Evolutionary conservation across 202 grass and related monocot species (phyloP).

Genomic region (Carex sylvatica): DNA sequence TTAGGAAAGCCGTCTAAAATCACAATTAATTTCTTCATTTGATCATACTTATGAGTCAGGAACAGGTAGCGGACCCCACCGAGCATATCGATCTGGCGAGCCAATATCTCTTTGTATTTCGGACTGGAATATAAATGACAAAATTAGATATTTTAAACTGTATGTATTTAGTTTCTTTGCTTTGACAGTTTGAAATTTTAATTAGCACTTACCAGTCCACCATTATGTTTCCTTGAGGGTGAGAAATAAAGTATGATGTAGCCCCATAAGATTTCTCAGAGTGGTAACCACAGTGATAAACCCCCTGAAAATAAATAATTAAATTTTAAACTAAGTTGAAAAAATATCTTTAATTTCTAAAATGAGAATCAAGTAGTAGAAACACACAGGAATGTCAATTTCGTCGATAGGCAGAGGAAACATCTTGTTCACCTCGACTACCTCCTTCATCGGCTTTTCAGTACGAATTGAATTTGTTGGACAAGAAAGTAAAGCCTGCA

Average conservation of each 20-base stretch:
- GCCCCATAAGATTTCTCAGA: constrained; percentile 57
- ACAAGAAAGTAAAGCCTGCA: constrained; percentile 78
- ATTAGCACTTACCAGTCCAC: constrained; percentile 55
- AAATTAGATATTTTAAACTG: constrained; percentile 17
- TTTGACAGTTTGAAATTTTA: neutral
- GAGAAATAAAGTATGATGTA: constrained; percentile 69
- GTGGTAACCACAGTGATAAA: constrained; percentile 89
- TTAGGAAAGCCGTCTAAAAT: neutral
- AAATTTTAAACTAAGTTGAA: neutral
- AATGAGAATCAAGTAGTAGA: neutral
- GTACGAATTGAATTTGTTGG: constrained; percentile 82
- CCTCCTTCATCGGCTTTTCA: constrained; percentile 52
- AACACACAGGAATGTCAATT: constrained; percentile 47
- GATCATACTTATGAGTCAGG: constrained; percentile 79
- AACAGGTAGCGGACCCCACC: constrained; percentile 83
- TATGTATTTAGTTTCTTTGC: neutral
- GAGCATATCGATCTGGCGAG: constrained; percentile 52
- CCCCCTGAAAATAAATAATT: constrained; percentile 44
- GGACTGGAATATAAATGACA: constrained; percentile 49
- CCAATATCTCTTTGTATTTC: constrained; percentile 58
- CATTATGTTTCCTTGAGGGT: constrained; percentile 83
- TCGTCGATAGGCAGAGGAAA: constrained; percentile 68
- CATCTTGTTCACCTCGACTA: constrained; percentile 71
- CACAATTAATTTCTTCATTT: constrained; percentile 1
- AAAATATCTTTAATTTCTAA: neutral